A percentile compares a stretch with the other conserved stretches of the same genome.
phyloP scores from a whole-genome alignment of 495 filamentous ascomycete species.

The Aspergillus sparsus region DNA sequence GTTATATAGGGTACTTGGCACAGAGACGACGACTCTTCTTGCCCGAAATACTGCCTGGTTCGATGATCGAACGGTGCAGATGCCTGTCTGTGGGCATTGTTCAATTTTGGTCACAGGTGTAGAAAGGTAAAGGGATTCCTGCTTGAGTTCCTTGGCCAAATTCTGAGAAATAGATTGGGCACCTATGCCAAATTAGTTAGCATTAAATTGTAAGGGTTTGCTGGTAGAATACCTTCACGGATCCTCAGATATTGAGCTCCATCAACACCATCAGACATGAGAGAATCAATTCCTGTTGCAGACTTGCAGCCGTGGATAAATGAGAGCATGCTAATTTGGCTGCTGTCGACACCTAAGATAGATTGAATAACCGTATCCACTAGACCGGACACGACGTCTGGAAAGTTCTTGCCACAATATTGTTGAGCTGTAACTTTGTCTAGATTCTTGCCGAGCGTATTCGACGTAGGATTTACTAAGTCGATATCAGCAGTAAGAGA shows the following conservation, averaged over 20 bases:
- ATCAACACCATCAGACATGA: slow-evolving; percentile 1
- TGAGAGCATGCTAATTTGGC: slow-evolving; percentile 5
- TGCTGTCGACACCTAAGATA: background rate
- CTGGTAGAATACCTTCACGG: background rate
- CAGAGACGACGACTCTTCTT: slow-evolving; percentile 22
- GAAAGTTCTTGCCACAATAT: background rate
- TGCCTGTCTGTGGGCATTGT: background rate
- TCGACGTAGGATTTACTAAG: background rate
- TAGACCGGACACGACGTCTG: background rate
- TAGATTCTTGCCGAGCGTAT: background rate
- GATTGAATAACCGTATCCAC: background rate
- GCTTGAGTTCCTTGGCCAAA: background rate
- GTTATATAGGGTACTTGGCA: slow-evolving; percentile 21
- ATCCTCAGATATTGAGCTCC: slow-evolving; percentile 3
- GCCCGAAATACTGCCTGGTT: slow-evolving; percentile 6
- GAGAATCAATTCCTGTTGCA: background rate
- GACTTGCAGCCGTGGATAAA: slow-evolving; percentile 2
- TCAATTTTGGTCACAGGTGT: slow-evolving; percentile 16
- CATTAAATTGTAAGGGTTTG: background rate
- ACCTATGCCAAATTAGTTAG: background rate
- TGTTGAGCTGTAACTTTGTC: background rate
- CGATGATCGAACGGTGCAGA: slow-evolving; percentile 13
- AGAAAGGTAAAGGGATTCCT: slow-evolving; percentile 9
- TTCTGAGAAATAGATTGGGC: background rate
- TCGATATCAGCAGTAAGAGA: background rate